Conservation (phyloP, 495 filamentous ascomycete species). For the Trichocladium uniseriatum region DNA sequence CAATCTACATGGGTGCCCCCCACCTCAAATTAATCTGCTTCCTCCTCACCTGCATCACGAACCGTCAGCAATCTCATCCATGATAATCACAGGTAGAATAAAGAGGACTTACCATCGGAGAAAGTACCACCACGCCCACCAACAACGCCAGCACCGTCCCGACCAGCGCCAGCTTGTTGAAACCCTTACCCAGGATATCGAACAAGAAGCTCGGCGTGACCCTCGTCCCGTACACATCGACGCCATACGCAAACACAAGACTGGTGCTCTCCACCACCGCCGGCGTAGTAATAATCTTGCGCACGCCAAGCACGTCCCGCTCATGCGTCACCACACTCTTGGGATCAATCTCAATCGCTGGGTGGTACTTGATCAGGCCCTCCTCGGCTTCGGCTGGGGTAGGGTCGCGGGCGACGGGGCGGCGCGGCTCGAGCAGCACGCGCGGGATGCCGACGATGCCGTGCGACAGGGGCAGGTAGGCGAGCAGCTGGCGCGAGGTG, state of each 20-base stretch:
- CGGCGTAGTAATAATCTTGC: constrained; percentile 60
- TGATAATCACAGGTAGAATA: neutral
- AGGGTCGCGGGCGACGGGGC: constrained; percentile 77
- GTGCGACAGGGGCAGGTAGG: constrained; percentile 58
- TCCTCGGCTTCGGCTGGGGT: constrained; percentile 71
- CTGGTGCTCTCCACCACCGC: constrained; percentile 87
- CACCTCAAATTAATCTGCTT: constrained; percentile 24
- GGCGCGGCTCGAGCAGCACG: constrained; percentile 70
- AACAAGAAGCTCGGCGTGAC: constrained; percentile 79
- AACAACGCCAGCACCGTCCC: constrained; percentile 70
- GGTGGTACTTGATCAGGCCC: constrained; percentile 66
- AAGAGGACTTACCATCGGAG: constrained; percentile 66
- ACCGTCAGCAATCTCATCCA: neutral
- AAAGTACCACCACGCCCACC: constrained; percentile 62
- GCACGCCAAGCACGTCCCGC: constrained; percentile 69
- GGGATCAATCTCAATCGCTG: constrained; percentile 75
- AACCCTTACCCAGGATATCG: constrained; percentile 86
- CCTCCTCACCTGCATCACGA: constrained; percentile 13
- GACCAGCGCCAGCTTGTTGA: constrained; percentile 79
- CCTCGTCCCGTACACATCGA: constrained; percentile 80
- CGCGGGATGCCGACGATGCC: constrained; percentile 73
- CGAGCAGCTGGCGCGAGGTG: constrained; percentile 72
- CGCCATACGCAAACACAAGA: constrained; percentile 79
- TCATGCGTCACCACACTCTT: constrained; percentile 73
- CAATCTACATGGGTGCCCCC: constrained; percentile 15